Conservation (phyloP, 75 land plant genomes). For the Pseudotsuga menziesii region DNA sequence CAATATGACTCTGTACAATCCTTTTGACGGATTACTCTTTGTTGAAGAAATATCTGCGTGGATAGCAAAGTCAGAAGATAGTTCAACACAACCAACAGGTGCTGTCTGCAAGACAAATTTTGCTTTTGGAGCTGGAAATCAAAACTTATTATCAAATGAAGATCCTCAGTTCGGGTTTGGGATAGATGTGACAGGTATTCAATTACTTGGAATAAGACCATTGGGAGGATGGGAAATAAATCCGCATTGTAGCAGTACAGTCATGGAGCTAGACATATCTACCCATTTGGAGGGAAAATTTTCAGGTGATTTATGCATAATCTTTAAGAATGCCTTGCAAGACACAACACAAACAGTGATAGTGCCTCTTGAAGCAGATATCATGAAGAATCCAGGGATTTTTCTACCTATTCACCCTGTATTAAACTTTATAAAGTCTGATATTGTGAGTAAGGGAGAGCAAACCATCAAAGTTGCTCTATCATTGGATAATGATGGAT, state of each 20-base stretch:
- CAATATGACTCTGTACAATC: constrained; percentile 63
- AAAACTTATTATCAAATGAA: constrained; percentile 9
- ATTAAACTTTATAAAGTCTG: constrained; percentile 29
- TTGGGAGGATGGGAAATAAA: constrained; percentile 40
- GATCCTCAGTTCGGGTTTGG: constrained; percentile 20
- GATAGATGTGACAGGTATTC: constrained; percentile 18
- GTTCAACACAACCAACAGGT: constrained; percentile 8
- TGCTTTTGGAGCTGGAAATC: neutral
- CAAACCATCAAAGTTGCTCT: constrained; percentile 23
- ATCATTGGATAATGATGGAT: constrained; percentile 38
- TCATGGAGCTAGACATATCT: constrained; percentile 38
- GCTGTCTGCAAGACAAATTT: constrained; percentile 18
- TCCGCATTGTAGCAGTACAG: constrained; percentile 24
- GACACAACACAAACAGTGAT: constrained; percentile 27
- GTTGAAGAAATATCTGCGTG: constrained; percentile 56
- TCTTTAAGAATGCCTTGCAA: constrained; percentile 18
- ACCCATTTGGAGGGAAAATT: constrained; percentile 23
- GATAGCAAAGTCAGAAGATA: constrained; percentile 28
- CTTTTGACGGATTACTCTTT: constrained; percentile 48
- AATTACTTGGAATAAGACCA: constrained; percentile 35
- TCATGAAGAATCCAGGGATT: constrained; percentile 9
- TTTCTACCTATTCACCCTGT: constrained; percentile 16
- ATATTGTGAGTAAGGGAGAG: constrained; percentile 15
- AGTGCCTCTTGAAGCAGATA: constrained; percentile 42
- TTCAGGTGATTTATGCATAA: constrained; percentile 40